Base-by-base conservation (phyloP, 352 stramenopile species). In the Globisporangium apiculatum region DNA sequence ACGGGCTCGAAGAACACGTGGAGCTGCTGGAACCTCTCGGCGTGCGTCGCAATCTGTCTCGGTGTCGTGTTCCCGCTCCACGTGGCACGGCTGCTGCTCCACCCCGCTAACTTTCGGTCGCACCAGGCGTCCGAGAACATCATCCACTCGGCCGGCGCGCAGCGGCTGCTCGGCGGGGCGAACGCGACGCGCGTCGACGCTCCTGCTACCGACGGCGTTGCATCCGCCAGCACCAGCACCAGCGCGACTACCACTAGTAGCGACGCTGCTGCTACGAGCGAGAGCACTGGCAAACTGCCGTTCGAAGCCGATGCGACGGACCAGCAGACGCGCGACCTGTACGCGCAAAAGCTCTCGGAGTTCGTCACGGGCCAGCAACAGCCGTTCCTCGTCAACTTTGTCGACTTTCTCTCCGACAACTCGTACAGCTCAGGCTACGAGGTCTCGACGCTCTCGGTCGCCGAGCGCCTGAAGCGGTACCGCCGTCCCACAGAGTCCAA, bases 51-150 rank as follows among this genome's bases (percentile, higher is more conserved):
- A 17, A 92, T 94, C 41, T 85, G 80, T 9, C 58, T 96, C 9
- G 87, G 87, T 7, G 87, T 96, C 55, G 78, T 84, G 51, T 92
- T 96, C 41, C 85, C 87, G 8, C 63, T 73, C 36, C 54, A 73
- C 15, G 62, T 95, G 7, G 77, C 80, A 3, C 87, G 81, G 35
- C 45, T 91, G 24, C 57, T 95, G 52, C 61, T 95, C 5, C 83
- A 95, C 38, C 72, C 77, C 18, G 82, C 82, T 9, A 94, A 93
- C 48, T 95, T 95, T 64, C 73, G 83, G 7, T 95, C 83, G 0
- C 86, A 95, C 40, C 83, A 93, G 64, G 86, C 86, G 6, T 89
- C 83, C 7, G 82, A 95, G 14, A 94, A 91, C 54, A 87, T 95
- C 37, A 73, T 93, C 37, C 88, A 87, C 54, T 93, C 83, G 8